These are phyloP conservation scores for Wickerhamomyces sp. DNA, from an alignment of 1,139 yeast genomes.

Conservation along the genomic window DNA sequence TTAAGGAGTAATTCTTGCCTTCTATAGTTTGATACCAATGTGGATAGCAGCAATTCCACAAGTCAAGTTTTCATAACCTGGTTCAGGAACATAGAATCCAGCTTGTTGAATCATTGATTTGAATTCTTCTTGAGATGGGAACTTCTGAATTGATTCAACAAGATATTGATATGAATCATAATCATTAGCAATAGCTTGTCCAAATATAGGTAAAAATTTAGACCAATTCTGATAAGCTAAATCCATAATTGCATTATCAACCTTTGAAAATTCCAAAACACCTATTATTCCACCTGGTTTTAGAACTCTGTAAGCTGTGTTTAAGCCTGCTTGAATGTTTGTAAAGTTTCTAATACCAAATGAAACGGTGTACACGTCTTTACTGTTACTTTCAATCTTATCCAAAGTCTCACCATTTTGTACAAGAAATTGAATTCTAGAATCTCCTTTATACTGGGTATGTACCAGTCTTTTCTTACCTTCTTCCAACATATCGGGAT, in stretches of 20 bases:
- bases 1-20: no score
- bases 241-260: conserved; percentile 73
- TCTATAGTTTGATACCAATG: conserved; percentile 83
- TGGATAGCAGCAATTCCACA: conserved; percentile 97
- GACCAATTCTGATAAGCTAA: conserved; percentile 83
- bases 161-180: conserved; percentile 93
- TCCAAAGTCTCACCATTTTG: conserved; percentile 94
- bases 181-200: conserved; percentile 91
- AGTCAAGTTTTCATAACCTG: conserved; percentile 92
- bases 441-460: conserved; percentile 45
- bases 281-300: conserved; percentile 99
- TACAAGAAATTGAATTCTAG: conserved; percentile 72
- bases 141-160: conserved; percentile 87
- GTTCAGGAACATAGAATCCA: conserved; percentile 85
- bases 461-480: conserved; percentile 69
- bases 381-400: conserved; percentile 76
- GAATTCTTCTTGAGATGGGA: conserved; percentile 90
- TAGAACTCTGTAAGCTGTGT: conserved; percentile 89
- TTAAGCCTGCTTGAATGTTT: conserved; percentile 84
- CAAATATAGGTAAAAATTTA: conserved; percentile 85
- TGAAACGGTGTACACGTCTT: conserved; percentile 93
- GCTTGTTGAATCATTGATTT: conserved; percentile 91
- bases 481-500: conserved; percentile 91
- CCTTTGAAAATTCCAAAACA: conserved; percentile 91
- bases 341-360: conserved; percentile 98